Conservation (phyloP, 2,329 filamentous ascomycete genomes). For the Dichotomopilus funicola region DNA sequence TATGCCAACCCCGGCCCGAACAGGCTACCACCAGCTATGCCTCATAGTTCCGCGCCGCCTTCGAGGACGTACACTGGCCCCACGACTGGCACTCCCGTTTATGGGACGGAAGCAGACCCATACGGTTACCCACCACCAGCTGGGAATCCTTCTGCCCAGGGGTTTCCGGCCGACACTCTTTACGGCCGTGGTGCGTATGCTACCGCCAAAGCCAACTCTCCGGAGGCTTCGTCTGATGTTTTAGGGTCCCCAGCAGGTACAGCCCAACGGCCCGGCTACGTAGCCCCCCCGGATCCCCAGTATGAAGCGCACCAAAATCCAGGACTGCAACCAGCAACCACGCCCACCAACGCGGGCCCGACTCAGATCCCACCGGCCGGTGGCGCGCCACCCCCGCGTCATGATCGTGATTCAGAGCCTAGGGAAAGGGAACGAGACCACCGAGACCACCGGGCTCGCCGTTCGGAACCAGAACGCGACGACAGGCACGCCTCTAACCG, state of each 20-base stretch:
- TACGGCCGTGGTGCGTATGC: conserved; percentile 56
- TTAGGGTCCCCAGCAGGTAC: conserved; percentile 48
- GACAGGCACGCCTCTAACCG: conserved; percentile 21
- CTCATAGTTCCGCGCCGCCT: conserved; percentile 20
- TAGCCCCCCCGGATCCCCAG: conserved; percentile 40
- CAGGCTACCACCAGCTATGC: conserved; percentile 27
- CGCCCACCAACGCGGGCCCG: conserved; percentile 27
- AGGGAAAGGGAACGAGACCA: conserved; percentile 33
- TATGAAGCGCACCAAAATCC: conserved; percentile 40
- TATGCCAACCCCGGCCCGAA: conserved; percentile 16
- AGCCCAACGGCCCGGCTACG: conserved; percentile 32
- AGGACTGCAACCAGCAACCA: conserved; percentile 32
- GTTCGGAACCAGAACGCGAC: conserved; percentile 20
- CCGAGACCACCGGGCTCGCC: conserved; percentile 26
- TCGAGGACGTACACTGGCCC: conserved; percentile 17
- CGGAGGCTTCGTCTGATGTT: conserved; percentile 37
- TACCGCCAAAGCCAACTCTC: conserved; percentile 25
- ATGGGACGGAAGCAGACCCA: conserved; percentile 24
- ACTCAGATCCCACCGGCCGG: conserved; percentile 35
- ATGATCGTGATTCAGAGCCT: conserved; percentile 34
- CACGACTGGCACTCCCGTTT: conserved; percentile 11
- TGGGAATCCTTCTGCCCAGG: conserved; percentile 24
- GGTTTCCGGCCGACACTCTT: conserved; percentile 46
- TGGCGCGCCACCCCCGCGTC: conserved; percentile 28
- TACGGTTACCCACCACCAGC: conserved; percentile 22